Base-by-base conservation (phyloP, 306 rosid species). In the Comarum palustre region DNA sequence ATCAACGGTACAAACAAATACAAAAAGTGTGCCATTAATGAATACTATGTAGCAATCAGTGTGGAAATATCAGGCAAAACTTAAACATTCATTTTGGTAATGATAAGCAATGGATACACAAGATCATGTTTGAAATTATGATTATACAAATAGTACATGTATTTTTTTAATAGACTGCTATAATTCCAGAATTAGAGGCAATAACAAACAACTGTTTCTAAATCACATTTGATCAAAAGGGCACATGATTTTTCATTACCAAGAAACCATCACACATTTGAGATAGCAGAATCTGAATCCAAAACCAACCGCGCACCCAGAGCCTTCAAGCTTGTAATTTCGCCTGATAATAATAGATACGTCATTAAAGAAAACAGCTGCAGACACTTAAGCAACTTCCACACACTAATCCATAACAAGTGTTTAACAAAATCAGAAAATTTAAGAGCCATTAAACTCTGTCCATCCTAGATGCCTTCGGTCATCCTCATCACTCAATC, bases 151-250 rank as follows among this genome's bases (percentile, higher is more conserved):
- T 38, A 54, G 12, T 54, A 54, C 65, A 54, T 4, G 20, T 13
- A 67, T 6, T 13, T 67, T 46, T 32, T 9, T 17, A 15, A 27
- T 16, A 25, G 12, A 24, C 9, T 68, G 42, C 20, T 8, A 19
- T 9, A 36, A 45, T 38, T 31, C 16, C 65, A 54, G 65, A 54
- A 36, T 22, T 38, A 14, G 8, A 54, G 27, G 51, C 75, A 66
- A 72, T 2, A 25, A 41, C 32, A 72, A 57, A 41, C 55, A 57
- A 24, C 12, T 41, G 42, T 39, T 57, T 57, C 75, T 17, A 41
- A 41, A 41, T 57, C 39, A 16, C 29, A 55, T 72, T 51, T 2
- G 66, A 41, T 57, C 67, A 57, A 41, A 71, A 72, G 43, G 50
- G 29, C 2, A 57, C 54, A 72, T 17, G 27, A 15, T 1, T 24